Conservation (phyloP, 2,329 filamentous ascomycete species). For the Nothopassalora personata region DNA sequence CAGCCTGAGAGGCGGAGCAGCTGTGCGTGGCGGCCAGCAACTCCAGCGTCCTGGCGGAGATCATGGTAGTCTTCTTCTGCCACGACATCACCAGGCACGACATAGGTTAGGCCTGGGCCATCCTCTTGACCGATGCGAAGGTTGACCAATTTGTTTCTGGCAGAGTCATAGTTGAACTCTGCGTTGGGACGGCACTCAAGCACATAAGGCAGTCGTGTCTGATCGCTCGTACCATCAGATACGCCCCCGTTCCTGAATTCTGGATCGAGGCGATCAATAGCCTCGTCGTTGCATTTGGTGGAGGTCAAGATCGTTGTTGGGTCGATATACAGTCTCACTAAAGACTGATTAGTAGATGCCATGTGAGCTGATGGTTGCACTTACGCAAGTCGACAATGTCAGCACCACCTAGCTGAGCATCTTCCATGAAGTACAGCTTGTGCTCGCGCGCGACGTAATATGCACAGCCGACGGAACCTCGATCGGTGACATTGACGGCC, state of each 20-base stretch:
- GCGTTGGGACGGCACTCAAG: slow-evolving; percentile 64
- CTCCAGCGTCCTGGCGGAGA: slow-evolving; percentile 36
- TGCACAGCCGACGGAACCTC: slow-evolving; percentile 70
- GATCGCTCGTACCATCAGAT: slow-evolving; percentile 35
- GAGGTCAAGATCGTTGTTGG: slow-evolving; percentile 58
- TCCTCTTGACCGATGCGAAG: slow-evolving; percentile 50
- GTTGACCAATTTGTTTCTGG: slow-evolving; percentile 59
- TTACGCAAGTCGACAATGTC: slow-evolving; percentile 51
- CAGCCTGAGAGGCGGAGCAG: slow-evolving; percentile 63
- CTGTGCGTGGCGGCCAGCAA: slow-evolving; percentile 56
- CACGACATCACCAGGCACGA: slow-evolving; percentile 55
- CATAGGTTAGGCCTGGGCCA: slow-evolving; percentile 49
- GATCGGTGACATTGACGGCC: slow-evolving; percentile 69
- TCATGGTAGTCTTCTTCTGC: slow-evolving; percentile 35
- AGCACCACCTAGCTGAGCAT: slow-evolving; percentile 63
- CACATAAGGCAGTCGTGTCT: slow-evolving; percentile 52
- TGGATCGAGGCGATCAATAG: slow-evolving; percentile 42
- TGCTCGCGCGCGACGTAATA: slow-evolving; percentile 71
- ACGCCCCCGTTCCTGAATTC: slow-evolving; percentile 30
- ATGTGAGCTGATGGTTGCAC: slow-evolving; percentile 14
- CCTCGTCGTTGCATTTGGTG: slow-evolving; percentile 49
- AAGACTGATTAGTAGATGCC: slow-evolving; percentile 12
- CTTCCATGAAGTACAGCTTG: slow-evolving; percentile 69
- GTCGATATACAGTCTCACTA: slow-evolving; percentile 58
- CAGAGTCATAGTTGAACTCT: slow-evolving; percentile 66